Base-by-base conservation (phyloP, 257 asterid species). In the Apocynum venetum region DNA sequence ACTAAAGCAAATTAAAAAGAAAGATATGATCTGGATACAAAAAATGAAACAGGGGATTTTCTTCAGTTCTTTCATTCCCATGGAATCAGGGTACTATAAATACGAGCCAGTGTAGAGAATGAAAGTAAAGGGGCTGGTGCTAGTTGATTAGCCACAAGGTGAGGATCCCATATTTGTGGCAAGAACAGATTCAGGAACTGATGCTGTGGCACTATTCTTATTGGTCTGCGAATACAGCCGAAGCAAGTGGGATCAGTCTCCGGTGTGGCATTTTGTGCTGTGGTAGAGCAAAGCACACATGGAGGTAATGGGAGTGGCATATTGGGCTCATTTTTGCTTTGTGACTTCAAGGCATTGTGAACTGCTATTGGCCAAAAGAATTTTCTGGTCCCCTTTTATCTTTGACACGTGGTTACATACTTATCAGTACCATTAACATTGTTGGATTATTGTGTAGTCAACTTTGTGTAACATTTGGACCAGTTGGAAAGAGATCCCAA, bases 111-210 rank as follows among this genome's bases (percentile, higher is more conserved):
- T 40, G 31, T 38, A 51, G 65, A 41, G n/a, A 14, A 63, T 35
- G 69, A 75, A 41, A 74, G 55, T 20, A 65, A 57, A 46, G 66
- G 66, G 59, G 40, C 48, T 41, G 72, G 61, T 56, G 76, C 56
- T 71, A 70, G 70, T 81, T 79, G 84, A 60, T 68, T n/a, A 76
- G 75, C 77, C 55, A 77, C 46, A 11, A 56, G 82, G 72, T 75
- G 76, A 65, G 80, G 85, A 87, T 88, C 78, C 89, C 67, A 64
- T 73, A 71, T 83, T 63, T 86, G 93, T 89, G 93, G 92, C 84
- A 72, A 66, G 82, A 52, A 82, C 74, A 56, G 57, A 68, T 73
- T 81, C 79, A 71, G 35, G 71, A 72, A 77, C 51, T 73, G 60
- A 55, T 79, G 78, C 78, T 78, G 35, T 70, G 79, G 82, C 47